Evolutionary conservation across 371 early-diverging fungal genomes (phyloP).

Genomic region (Gilbertella persicaria): DNA sequence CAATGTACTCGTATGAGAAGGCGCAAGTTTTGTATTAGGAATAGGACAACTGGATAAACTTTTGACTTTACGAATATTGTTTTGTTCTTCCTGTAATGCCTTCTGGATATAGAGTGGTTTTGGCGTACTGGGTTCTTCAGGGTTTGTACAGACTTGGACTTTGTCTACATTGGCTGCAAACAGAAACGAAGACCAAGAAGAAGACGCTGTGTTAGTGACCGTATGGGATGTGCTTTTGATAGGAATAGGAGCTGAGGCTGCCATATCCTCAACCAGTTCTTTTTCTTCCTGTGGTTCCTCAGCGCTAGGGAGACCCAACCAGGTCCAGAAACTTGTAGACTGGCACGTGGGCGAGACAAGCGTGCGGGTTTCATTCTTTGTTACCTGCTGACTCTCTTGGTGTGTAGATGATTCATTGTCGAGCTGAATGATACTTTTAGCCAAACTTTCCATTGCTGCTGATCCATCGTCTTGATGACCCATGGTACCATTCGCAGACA

Average conservation of each 20-base stretch:
- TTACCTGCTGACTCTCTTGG: neutral
- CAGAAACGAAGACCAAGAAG: slow-evolving; percentile 12
- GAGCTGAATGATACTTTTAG: slow-evolving; percentile 3
- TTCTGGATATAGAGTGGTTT: no score
- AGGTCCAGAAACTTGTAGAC: neutral
- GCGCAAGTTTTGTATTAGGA: neutral
- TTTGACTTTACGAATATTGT: slow-evolving; percentile 4
- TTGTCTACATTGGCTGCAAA: neutral
- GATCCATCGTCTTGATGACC: neutral
- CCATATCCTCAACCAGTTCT: neutral
- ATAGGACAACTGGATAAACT: slow-evolving; percentile 2
- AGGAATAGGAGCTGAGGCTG: neutral
- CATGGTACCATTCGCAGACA: slow-evolving; percentile 26
- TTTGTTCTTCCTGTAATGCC: neutral
- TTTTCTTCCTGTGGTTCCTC: neutral
- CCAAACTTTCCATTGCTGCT: slow-evolving; percentile 10
- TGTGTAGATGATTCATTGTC: neutral
- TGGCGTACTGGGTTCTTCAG: neutral
- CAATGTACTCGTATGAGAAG: neutral
- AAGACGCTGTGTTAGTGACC: neutral
- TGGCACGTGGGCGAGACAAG: neutral
- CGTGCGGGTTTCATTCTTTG: neutral
- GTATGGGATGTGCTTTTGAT: neutral
- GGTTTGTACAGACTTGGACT: neutral
- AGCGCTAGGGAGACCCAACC: neutral